Evolutionary conservation across 306 rosid genomes (phyloP).

Genomic region (Vicia villosa): DNA sequence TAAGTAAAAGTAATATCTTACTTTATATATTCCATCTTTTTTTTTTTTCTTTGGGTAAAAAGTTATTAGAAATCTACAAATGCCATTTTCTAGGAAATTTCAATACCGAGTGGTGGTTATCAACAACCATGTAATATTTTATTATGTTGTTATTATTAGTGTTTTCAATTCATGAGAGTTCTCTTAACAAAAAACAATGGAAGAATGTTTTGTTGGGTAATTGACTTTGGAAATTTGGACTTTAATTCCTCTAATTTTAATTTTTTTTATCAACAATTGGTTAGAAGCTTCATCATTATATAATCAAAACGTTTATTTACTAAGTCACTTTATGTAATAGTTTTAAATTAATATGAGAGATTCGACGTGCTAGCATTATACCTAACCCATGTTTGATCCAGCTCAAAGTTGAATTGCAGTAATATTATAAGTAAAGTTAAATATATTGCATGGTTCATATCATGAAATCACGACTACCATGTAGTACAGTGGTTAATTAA

Average conservation of each 20-base stretch:
- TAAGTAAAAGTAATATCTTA: no score
- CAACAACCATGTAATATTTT: background rate
- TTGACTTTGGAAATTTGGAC: slow-evolving; percentile 7
- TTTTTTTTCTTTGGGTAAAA: no score
- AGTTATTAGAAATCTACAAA: no score
- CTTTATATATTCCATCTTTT: no score
- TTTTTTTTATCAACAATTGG: background rate
- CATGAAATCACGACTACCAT: no score
- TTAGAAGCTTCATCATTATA: background rate
- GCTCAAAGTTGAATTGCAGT: background rate
- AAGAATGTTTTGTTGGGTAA: background rate
- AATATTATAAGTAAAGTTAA: background rate
- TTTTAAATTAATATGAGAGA: background rate
- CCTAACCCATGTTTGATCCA: slow-evolving; percentile 1
- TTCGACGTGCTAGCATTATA: slow-evolving; percentile 25
- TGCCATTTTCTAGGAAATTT: no score
- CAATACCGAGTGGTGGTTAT: background rate
- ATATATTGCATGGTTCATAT: background rate
- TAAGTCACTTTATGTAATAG: background rate
- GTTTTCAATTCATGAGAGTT: background rate
- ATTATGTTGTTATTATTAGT: background rate
- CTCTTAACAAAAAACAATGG: background rate
- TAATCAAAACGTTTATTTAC: background rate
- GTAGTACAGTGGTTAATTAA: no score
- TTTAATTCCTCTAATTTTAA: background rate